Evolutionary conservation across 495 filamentous ascomycete genomes (phyloP).

Genomic region (Penicillium soppii): DNA sequence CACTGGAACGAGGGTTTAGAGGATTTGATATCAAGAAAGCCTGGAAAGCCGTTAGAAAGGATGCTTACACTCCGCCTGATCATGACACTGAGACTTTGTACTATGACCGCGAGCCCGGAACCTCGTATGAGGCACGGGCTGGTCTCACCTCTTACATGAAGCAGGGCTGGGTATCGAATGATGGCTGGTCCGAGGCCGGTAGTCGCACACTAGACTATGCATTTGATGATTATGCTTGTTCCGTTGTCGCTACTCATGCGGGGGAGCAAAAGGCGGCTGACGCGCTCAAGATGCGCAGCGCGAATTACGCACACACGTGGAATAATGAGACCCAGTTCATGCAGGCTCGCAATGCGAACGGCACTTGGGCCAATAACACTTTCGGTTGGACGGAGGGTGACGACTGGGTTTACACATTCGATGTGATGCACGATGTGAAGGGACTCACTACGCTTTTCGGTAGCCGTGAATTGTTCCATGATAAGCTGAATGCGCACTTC

Average conservation of each 20-base stretch:
- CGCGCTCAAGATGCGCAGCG: conserved; percentile 13
- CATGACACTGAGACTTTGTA: conserved; percentile 20
- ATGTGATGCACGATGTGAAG: conserved; percentile 28
- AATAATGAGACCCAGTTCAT: conserved; percentile 31
- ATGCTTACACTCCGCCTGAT: conserved; percentile 25
- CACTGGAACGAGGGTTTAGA: conserved; percentile 24
- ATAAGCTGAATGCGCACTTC: conserved; percentile 25
- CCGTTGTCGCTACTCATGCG: conserved; percentile 18
- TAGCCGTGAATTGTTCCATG: conserved; percentile 13
- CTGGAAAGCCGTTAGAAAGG: conserved; percentile 23
- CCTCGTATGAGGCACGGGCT: conserved; percentile 23
- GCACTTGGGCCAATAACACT: conserved; percentile 22
- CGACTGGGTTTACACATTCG: conserved; percentile 31
- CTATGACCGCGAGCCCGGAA: conserved; percentile 27
- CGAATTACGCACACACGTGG: conserved; percentile 23
- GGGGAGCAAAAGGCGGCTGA: conserved; percentile 1
- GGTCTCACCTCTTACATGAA: conserved; percentile 26
- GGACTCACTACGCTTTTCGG: conserved; percentile 23
- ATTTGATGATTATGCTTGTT: conserved; percentile 28
- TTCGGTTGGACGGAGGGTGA: conserved; percentile 32
- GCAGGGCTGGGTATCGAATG: conserved; percentile 29
- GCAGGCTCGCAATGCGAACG: conserved; percentile 28
- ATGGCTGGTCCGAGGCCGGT: conserved; percentile 26
- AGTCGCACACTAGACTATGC: conserved; percentile 29
- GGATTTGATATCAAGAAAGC: conserved; percentile 20